Evolutionary conservation across 1,284 basidiomycete species (phyloP).

Genomic region (Irpex sp.): DNA sequence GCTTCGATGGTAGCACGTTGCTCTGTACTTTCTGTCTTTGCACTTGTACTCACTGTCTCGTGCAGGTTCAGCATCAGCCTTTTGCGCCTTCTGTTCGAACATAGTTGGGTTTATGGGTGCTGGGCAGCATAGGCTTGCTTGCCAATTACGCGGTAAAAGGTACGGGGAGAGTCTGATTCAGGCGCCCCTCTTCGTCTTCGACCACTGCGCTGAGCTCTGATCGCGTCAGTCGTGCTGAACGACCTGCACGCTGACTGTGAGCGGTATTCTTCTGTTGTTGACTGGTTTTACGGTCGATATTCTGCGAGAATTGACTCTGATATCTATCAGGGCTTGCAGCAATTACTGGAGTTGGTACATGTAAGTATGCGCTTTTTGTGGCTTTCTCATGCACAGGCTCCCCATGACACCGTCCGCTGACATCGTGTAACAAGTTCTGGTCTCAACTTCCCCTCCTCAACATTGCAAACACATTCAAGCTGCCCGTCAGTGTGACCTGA

Average conservation of each 20-base stretch:
- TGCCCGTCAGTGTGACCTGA: not conserved
- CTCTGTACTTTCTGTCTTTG: not conserved
- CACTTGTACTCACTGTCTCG: not conserved
- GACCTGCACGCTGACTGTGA: conserved; percentile 2
- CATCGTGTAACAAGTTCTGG: not conserved
- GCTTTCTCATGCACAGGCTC: not conserved
- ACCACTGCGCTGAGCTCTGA: conserved; percentile 13
- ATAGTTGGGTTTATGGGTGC: not conserved
- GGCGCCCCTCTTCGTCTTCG: conserved; percentile 13
- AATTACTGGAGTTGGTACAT: not conserved
- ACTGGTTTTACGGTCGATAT: not conserved
- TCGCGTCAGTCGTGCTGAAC: conserved; percentile 8
- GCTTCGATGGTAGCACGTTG: not conserved
- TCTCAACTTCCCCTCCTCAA: not conserved
- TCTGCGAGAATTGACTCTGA: not conserved
- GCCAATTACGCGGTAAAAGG: conserved; percentile 2
- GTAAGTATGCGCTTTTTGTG: conserved; percentile 6
- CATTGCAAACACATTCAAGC: not conserved
- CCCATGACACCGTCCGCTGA: not conserved
- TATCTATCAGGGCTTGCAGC: not conserved
- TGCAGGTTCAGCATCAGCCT: not conserved
- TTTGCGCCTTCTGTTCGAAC: conserved; percentile 2
- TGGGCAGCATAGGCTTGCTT: not conserved
- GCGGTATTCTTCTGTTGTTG: not conserved
- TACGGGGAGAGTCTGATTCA: conserved; percentile 5